Conservation (phyloP, 2,329 filamentous ascomycete genomes). For the Alternaria sp. region DNA sequence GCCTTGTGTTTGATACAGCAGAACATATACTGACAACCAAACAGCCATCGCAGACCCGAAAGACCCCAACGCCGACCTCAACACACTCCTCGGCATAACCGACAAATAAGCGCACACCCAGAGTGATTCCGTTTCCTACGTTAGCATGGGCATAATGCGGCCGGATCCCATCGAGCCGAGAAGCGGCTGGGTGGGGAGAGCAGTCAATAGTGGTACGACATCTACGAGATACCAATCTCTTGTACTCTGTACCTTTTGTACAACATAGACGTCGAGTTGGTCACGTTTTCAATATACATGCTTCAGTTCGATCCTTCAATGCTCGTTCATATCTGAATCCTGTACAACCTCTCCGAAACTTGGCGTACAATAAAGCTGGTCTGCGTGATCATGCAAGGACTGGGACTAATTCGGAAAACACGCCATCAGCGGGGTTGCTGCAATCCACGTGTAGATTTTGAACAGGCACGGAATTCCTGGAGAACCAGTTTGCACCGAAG, state of each 20-base stretch:
- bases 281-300: slow-evolving; percentile 45
- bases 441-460: neutral
- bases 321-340: too few relatives aligned
- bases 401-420: neutral
- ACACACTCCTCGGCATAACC: slow-evolving; percentile 61
- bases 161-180: slow-evolving; percentile 16
- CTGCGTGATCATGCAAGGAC: rapidly evolving
- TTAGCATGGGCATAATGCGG: slow-evolving; percentile 33
- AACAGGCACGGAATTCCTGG: neutral
- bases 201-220: slow-evolving; percentile 27
- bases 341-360: too few relatives aligned
- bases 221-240: slow-evolving; percentile 34
- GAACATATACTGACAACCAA: neutral
- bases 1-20: neutral
- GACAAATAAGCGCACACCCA: slow-evolving; percentile 36
- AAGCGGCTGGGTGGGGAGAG: slow-evolving; percentile 17
- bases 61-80: slow-evolving; percentile 91
- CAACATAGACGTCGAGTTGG: slow-evolving; percentile 47
- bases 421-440: neutral
- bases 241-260: slow-evolving; percentile 52
- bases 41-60: slow-evolving; percentile 70
- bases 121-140: slow-evolving; percentile 18
- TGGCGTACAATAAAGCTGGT: rapidly evolving
- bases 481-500: too few relatives aligned
- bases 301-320: slow-evolving; percentile 18